These are phyloP conservation scores for Blastobotrys attinorum DNA, from an alignment of 805 yeast genomes.

Conservation along the genomic window DNA sequence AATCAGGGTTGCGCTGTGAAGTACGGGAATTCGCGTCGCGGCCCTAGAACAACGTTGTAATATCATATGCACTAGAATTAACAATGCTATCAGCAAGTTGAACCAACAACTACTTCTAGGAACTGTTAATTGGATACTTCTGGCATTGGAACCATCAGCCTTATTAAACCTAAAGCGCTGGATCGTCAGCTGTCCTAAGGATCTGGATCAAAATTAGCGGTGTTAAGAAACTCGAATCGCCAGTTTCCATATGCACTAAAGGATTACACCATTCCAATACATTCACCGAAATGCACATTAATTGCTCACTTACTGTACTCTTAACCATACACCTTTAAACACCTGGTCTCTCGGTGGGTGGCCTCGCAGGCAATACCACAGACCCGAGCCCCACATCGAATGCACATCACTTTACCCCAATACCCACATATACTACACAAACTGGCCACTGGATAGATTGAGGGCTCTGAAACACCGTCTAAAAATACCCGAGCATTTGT, in stretches of 20 bases:
- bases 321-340: slow-evolving; percentile 27
- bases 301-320: slow-evolving; percentile 2
- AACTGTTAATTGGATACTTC: slow-evolving; percentile 13
- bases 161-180: slow-evolving; percentile 12
- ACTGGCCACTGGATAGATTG: slow-evolving; percentile 30
- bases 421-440: slow-evolving; percentile 36
- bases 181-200: no score
- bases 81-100: no score
- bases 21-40: no score
- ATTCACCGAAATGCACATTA: not conserved
- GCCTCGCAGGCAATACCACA: slow-evolving; percentile 31
- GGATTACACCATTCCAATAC: no score
- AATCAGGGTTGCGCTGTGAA: not conserved
- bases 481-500: slow-evolving; percentile 23
- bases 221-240: no score
- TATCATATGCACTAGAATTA: no score
- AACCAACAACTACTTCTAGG: no score
- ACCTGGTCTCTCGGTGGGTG: slow-evolving; percentile 32
- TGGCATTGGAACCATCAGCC: slow-evolving; percentile 13
- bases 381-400: slow-evolving; percentile 30
- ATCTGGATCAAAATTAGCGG: no score
- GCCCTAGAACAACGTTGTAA: no score
- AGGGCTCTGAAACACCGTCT: slow-evolving; percentile 26
- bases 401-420: slow-evolving; percentile 29
- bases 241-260: no score